Percentiles rank a stretch among this genome's conserved stretches.
phyloP scores from a whole-genome alignment of 2,329 filamentous ascomycete species.

The Fusarium multiceps region DNA sequence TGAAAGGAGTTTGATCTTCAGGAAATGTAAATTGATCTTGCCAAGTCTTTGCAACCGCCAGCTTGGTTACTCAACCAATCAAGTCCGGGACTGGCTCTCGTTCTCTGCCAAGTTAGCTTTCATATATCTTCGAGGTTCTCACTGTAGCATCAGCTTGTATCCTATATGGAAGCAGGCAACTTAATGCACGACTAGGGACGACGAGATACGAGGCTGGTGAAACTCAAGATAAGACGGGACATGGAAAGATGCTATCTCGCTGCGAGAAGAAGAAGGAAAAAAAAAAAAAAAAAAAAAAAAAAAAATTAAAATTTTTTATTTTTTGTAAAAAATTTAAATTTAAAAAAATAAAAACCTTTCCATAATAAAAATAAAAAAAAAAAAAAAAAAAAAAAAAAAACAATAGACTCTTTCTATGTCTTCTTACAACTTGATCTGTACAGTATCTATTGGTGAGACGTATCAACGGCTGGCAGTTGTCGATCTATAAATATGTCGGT shows the following conservation, averaged over 20 bases:
- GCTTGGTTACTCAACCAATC: not conserved
- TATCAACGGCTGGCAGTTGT: not conserved
- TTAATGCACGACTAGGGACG: not conserved
- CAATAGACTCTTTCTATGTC: not conserved
- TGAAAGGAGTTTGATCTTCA: conserved; percentile 3
- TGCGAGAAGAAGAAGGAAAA: not conserved
- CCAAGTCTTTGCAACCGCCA: not conserved
- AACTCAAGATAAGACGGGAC: not conserved
- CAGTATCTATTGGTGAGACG: not conserved
- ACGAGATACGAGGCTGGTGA: not conserved
- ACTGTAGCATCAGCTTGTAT: not conserved
- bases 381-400: not conserved
- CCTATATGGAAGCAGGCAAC: not conserved
- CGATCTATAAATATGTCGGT: not conserved
- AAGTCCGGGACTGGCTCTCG: not conserved
- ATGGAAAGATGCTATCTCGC: not conserved
- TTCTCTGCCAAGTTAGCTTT: not conserved
- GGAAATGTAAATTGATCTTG: not conserved
- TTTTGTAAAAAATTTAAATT: too few relatives aligned
- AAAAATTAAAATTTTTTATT: too few relatives aligned
- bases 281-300: not conserved
- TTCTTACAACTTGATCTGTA: not conserved
- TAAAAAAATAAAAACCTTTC: too few relatives aligned
- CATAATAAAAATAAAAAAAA: too few relatives aligned
- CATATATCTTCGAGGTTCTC: not conserved